Evolutionary conservation across 345 rosid genomes (phyloP).

Genomic region (Punica granatum): DNA sequence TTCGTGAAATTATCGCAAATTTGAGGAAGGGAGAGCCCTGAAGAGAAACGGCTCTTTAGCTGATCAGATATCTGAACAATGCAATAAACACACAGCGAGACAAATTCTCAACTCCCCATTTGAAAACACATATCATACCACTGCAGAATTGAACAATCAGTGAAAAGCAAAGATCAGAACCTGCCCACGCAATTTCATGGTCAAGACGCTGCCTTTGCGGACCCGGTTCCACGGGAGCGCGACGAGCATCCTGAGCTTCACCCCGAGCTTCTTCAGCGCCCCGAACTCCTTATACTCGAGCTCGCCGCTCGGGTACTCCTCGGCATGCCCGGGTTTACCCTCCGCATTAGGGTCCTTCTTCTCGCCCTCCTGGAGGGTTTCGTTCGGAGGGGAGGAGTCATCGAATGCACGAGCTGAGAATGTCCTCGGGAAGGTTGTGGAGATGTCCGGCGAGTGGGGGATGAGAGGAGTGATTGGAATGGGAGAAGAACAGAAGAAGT

Average conservation of each 20-base stretch:
- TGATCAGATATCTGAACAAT: conserved; percentile 87
- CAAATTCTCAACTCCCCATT: conserved; percentile 11
- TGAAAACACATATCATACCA: not conserved
- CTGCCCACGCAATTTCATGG: conserved; percentile 92
- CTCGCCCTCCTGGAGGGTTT: conserved; percentile 14
- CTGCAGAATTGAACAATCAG: not conserved
- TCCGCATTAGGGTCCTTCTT: conserved; percentile 13
- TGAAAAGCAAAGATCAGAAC: conserved; percentile 27
- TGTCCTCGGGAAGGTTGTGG: conserved; percentile 11
- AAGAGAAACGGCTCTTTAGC: conserved; percentile 82
- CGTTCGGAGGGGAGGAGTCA: conserved; percentile 42
- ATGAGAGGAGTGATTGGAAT: not conserved
- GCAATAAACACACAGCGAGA: not conserved
- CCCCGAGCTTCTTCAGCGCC: conserved; percentile 52
- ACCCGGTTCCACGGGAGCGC: conserved; percentile 92
- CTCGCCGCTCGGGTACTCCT: conserved; percentile 73
- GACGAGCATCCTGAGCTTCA: conserved; percentile 63
- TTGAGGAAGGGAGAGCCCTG: conserved; percentile 79
- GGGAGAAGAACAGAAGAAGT: not conserved
- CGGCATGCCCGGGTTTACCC: conserved; percentile 7
- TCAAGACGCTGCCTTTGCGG: conserved; percentile 73
- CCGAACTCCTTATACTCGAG: conserved; percentile 41
- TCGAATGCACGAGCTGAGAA: conserved; percentile 59
- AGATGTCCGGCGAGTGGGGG: conserved; percentile 5
- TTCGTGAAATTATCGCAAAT: conserved; percentile 78